Base-by-base conservation (phyloP, 176 grass and related monocot species). In the Bolboschoenus planiculmis region DNA sequence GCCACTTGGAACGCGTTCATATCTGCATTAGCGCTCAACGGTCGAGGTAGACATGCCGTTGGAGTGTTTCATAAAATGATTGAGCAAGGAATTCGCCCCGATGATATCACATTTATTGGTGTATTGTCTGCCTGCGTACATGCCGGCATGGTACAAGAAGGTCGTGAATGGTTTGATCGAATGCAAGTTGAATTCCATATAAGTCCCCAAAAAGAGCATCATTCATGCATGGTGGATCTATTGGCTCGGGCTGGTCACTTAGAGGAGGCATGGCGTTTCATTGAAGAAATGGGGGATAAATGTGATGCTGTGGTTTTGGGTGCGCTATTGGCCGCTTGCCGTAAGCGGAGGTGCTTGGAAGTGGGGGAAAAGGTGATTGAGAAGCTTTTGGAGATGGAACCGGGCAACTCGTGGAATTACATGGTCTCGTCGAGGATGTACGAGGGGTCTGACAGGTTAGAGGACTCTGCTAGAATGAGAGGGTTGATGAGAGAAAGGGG, bases 1-100 rank as follows among this genome's bases (percentile, higher is more conserved):
- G 92, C 88, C 39, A 89, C 95, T 58, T 97, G 90, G 90, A 97
- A 97, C 43, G 90, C 95, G 18, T 85, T 97, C 37, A 97, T 94
- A 40, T 97, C 90, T 47, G 95, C 88, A 6, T 78, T 94, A 44
- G 92, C 92, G 20, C 89, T 94, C 15, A 90, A 91, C 1, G 90
- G 90, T 4, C 86, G 40, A 74, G 87, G 88, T 16, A 59, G 84
- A 18, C 88, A 91, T 31, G 92, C 92, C n/a, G 86, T 94, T 81
- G 75, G 20, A 10, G 63, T 92, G 56, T 97, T 97, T 82, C 43
- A 92, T 78, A 5, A 78, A 37, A 97, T 97, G 92, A 78, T 83
- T 53, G 56, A 86, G 26, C 80, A 88, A 83, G 83, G 81, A 5
- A 73, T 92, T 74, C 11, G 24, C 10, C 90, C 88, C 3, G 84